phyloP scores from a whole-genome alignment of 768 basidiomycete genomes.

The Sarcodon sp. region DNA sequence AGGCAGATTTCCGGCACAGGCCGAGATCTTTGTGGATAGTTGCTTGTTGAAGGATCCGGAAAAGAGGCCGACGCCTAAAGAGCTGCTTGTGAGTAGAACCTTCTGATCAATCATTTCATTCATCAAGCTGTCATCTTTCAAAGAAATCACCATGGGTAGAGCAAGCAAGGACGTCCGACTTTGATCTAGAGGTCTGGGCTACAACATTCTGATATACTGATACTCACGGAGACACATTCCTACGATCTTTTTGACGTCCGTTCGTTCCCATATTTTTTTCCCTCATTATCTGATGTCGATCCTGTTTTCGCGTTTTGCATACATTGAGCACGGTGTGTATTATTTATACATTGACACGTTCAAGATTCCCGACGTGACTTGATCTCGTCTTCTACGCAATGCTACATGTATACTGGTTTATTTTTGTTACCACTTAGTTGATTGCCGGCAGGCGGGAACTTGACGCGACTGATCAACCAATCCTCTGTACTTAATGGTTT shows the following conservation, averaged over 20 bases:
- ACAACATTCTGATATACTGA: conserved; percentile 41
- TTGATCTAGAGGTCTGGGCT: conserved; percentile 76
- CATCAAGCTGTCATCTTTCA: neutral
- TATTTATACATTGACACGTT: no score
- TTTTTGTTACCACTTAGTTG: no score
- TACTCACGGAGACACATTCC: neutral
- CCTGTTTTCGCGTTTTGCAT: no score
- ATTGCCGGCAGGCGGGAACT: no score
- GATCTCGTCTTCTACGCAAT: no score
- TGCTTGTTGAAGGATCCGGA: conserved; percentile 90
- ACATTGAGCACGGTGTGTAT: no score
- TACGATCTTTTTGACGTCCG: no score
- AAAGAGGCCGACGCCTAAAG: conserved; percentile 73
- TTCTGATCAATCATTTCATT: conserved; percentile 1
- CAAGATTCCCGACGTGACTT: no score
- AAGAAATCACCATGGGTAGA: conserved; percentile 73
- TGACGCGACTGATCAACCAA: no score
- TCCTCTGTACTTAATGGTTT: no score
- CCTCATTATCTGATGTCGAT: neutral
- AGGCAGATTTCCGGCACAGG: conserved; percentile 57
- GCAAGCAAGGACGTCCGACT: conserved; percentile 38
- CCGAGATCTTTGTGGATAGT: conserved; percentile 78
- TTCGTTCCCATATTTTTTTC: neutral
- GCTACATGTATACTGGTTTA: no score
- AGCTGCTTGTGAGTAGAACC: conserved; percentile 51